phyloP scores from a whole-genome alignment of 108 stramenopile genomes.

The Cyclotella cryptica region DNA sequence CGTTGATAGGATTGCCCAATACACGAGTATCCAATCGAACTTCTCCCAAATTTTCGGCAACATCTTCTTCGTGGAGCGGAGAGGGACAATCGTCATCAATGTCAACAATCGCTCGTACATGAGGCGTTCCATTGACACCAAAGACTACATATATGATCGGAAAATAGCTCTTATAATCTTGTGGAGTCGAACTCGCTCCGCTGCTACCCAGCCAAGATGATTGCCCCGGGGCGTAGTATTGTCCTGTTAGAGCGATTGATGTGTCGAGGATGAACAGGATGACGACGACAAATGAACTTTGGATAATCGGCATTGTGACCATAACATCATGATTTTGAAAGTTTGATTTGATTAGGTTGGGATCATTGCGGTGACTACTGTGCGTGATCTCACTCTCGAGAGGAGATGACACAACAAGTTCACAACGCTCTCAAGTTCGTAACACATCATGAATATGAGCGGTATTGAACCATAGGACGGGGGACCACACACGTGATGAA shows the following conservation, averaged over 20 bases:
- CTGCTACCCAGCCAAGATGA: slow-evolving; percentile 18
- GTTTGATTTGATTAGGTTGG: too few relatives aligned
- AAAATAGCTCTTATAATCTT: slow-evolving; percentile 19
- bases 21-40: not conserved
- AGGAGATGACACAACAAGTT: too few relatives aligned
- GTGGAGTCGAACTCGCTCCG: not conserved
- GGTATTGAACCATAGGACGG: too few relatives aligned
- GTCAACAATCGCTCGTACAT: slow-evolving; percentile 23
- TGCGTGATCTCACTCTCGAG: too few relatives aligned
- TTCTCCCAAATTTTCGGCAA: slow-evolving; percentile 11
- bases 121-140: slow-evolving; percentile 13
- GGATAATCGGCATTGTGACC: too few relatives aligned
- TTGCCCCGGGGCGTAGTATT: slow-evolving; percentile 16
- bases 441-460: too few relatives aligned
- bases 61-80: slow-evolving; percentile 4
- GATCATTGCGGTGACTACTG: too few relatives aligned
- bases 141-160: slow-evolving; percentile 32
- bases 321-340: too few relatives aligned
- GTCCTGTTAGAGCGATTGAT: not conserved
- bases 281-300: too few relatives aligned
- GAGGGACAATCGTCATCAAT: slow-evolving; percentile 8
- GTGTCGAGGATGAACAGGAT: too few relatives aligned
- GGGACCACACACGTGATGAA: too few relatives aligned
- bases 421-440: too few relatives aligned
- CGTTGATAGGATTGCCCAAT: slow-evolving; percentile 22